phyloP scores from a whole-genome alignment of 495 filamentous ascomycete genomes.

The Bacidia gigantensis region DNA sequence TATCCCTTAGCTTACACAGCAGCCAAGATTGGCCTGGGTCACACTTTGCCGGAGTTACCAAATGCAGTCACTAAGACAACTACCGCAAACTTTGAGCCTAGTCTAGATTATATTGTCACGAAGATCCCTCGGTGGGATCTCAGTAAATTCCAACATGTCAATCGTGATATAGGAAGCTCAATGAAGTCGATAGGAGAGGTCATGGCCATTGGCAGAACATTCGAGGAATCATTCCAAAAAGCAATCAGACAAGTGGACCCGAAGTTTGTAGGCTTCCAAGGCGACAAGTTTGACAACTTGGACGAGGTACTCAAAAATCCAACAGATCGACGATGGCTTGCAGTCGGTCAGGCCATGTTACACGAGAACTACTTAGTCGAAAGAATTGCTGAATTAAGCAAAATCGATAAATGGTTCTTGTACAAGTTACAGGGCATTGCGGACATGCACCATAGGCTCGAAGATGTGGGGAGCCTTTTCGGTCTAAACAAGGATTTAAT shows the following conservation, averaged over 20 bases:
- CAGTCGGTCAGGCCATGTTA: constrained; percentile 94
- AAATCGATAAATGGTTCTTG: constrained; percentile 99
- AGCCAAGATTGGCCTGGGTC: constrained; percentile 90
- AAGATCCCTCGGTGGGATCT: constrained; percentile 98
- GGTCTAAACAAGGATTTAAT: constrained; percentile 78
- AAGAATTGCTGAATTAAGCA: constrained; percentile 78
- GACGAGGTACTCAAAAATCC: constrained; percentile 84
- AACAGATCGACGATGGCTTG: constrained; percentile 89
- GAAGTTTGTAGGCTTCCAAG: constrained; percentile 82
- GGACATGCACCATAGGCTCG: constrained; percentile 71
- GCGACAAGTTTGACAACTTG: constrained; percentile 82
- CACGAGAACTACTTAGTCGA: constrained; percentile 92
- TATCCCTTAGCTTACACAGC: constrained; percentile 95
- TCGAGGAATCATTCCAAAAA: constrained; percentile 99
- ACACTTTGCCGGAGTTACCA: constrained; percentile 85
- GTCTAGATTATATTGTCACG: constrained; percentile 91
- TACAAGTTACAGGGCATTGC: constrained; percentile 96
- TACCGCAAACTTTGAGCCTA: constrained; percentile 96
- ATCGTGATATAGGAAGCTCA: constrained; percentile 88
- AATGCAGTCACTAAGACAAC: constrained; percentile 98
- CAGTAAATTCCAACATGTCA: constrained; percentile 96
- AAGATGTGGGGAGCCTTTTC: constrained; percentile 74
- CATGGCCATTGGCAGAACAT: constrained; percentile 96
- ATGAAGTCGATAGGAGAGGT: constrained; percentile 99
- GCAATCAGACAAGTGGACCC: constrained; percentile 94